These are phyloP conservation scores for Colletotrichum spinosum DNA, from an alignment of 2,329 filamentous ascomycete species.

Conservation along the genomic window DNA sequence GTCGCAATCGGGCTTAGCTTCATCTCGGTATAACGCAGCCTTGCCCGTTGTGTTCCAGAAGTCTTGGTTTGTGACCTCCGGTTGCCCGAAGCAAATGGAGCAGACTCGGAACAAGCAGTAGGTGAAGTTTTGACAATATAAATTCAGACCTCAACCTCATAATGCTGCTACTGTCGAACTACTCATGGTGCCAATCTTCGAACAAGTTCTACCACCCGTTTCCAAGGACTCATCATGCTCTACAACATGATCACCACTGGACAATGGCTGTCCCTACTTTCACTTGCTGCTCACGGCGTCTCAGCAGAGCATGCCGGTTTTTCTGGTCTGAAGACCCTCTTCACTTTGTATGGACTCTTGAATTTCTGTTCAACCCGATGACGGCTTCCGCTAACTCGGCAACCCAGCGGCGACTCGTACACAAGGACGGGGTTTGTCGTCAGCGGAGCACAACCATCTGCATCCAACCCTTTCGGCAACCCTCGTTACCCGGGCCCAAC, in stretches of 20 bases:
- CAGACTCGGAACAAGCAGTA: no score
- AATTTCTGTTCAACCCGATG: rapidly evolving
- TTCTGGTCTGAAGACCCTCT: background rate
- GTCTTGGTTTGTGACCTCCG: no score
- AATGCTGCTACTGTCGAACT: no score
- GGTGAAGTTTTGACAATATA: no score
- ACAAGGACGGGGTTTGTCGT: conserved; percentile 51
- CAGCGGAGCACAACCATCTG: conserved; percentile 46
- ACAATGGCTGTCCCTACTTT: background rate
- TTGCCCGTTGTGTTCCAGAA: no score
- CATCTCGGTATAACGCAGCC: no score
- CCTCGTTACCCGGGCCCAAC: conserved; percentile 59
- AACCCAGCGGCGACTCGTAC: conserved; percentile 62
- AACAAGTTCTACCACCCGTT: background rate
- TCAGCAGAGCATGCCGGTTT: conserved; percentile 1
- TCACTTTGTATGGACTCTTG: conserved; percentile 4
- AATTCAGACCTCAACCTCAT: no score
- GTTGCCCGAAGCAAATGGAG: no score
- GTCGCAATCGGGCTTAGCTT: no score
- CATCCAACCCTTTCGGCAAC: conserved; percentile 52
- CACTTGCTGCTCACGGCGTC: background rate
- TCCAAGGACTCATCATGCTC: background rate
- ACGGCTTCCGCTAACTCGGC: background rate
- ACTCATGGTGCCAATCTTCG: no score
- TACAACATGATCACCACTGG: no score